Evolutionary conservation across 2,329 filamentous ascomycete genomes (phyloP), one percentile per base, ranked within the genome.

Genomic region (Akanthomyces uredinophilus): DNA sequence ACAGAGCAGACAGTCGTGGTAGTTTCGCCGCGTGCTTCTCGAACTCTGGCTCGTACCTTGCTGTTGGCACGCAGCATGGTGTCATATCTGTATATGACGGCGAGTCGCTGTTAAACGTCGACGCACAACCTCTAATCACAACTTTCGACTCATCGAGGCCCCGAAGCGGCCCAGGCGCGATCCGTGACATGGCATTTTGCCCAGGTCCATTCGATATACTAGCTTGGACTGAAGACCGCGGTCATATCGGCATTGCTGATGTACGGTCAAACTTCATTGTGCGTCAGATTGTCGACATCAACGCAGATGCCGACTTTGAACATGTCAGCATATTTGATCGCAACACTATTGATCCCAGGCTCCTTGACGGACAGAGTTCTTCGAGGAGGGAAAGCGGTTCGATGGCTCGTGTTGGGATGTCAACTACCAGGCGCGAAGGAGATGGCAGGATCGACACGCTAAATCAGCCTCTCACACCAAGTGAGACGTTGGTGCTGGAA

Each of bases 151-250:
- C 92, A 18, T 93, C 92, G 0, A 82, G 91, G 64, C 85, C 91
- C 0, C 83, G 84, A 64, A 82, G 80, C n/a, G 82, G 85, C 24
- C 81, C 84, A 22, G 94, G 94, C 49, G 92, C 94, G 37, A 87
- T 98, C 59, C 85, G 95, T 65, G 91, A 92, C 64, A 96, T 98
- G 90, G 83, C 89, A 1, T 99, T 99, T 72, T 92, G 91, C 5
- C 93, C 94, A 0, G 90, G 90, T 1, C 91, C 93, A 0, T 94
- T 89, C 80, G 94, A 97, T 71, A 83, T 99, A 20, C 79, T 99
- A 46, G 90, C 96, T 7, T 98, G 95, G 93, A 91, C 92, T 10
- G 95, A 99, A 74, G 91, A 96, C 69, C 88, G 90, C 65, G 90
- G 88, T 4, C 82, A 87, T 61, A 80, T 93, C 18, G 91, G 89